Conservation (phyloP, 371 early-diverging fungal species). For the Zopfochytrium polystomum region DNA sequence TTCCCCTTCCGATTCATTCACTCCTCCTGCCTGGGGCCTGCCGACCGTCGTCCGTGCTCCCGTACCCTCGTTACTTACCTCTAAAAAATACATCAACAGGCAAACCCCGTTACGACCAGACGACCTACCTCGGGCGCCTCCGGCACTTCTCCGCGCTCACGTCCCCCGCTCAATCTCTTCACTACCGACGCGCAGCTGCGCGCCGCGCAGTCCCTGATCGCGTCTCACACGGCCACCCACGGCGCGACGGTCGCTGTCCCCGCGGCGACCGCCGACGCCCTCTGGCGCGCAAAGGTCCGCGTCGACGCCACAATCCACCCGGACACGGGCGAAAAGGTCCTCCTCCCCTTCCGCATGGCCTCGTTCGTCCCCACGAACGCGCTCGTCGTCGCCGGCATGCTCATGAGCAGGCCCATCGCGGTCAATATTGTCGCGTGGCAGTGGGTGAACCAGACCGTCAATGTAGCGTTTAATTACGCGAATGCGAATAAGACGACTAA, state of each 20-base stretch:
- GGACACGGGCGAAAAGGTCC: constrained; percentile 74
- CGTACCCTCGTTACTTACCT: too few relatives aligned
- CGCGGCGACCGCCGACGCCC: constrained; percentile 35
- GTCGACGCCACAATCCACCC: constrained; percentile 78
- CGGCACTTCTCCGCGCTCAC: constrained; percentile 73
- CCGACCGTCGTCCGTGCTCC: too few relatives aligned
- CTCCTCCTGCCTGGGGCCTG: too few relatives aligned
- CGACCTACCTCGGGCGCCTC: constrained; percentile 69
- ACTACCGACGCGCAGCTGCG: constrained; percentile 56
- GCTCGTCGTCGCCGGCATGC: constrained; percentile 75
- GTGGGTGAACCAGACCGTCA: constrained; percentile 79
- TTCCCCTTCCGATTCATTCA: too few relatives aligned
- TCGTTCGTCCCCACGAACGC: constrained; percentile 81
- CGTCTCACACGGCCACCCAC: constrained; percentile 53
- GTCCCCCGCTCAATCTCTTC: constrained; percentile 59
- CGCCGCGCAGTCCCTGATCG: constrained; percentile 58
- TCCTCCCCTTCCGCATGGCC: constrained; percentile 81
- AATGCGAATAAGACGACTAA: constrained; percentile 82
- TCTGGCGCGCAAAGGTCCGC: constrained; percentile 75
- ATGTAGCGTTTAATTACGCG: constrained; percentile 80
- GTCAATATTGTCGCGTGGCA: constrained; percentile 74
- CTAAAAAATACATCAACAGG: too few relatives aligned
- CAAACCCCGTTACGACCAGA: constrained; percentile 69
- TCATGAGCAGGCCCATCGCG: constrained; percentile 76
- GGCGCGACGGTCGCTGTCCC: constrained; percentile 33